Base-by-base conservation (phyloP, 2,329 filamentous ascomycete species). In the Elsinoe fawcettii region DNA sequence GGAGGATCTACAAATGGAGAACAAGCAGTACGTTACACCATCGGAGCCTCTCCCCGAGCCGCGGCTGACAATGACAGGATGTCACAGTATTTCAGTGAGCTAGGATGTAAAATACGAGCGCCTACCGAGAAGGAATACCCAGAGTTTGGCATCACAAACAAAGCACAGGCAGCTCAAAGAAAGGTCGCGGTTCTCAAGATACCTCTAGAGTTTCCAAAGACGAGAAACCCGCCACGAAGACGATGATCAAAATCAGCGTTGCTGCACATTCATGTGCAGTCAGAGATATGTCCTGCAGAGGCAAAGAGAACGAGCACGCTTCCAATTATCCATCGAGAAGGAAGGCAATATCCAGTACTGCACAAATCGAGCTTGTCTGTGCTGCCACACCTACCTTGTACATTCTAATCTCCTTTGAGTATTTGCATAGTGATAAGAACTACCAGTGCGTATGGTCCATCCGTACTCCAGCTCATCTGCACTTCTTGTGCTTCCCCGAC, bases 171-270 rank as follows among this genome's bases (percentile, higher is more conserved):
- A 3, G 70, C 72, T 18, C 82, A 82, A 57, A 82, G 83, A 60
- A 79, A 73, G 59, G 74, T 91, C 51, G 90, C 87, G 11, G 83
- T 83, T 63, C 74, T 97, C 65, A 82, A 80, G 64, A 71, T 96
- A 61, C 93, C 93, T 2, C 74, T 96, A 47, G 80, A 85, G 59
- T 96, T 96, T 69, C 93, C 92, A 1, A 90, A 86, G 74, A 68
- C 74, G 65, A 66, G 73, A 67, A 63, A 70, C 67, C 60, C 72
- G 67, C 60, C 65, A 22, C 61, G 63, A 58, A 66, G 67, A 47
- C 66, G 66, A 53, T 61, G n/a, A n/a, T n/a, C n/a, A n/a, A n/a
- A n/a, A n/a, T n/a, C n/a, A n/a, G n/a, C n/a, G n/a, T n/a, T n/a
- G n/a, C n/a, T n/a, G n/a, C n/a, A n/a, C n/a, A n/a, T n/a, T n/a